Evolutionary conservation across 331 rosid species (phyloP).

Genomic region (Phaseolus coccineus): DNA sequence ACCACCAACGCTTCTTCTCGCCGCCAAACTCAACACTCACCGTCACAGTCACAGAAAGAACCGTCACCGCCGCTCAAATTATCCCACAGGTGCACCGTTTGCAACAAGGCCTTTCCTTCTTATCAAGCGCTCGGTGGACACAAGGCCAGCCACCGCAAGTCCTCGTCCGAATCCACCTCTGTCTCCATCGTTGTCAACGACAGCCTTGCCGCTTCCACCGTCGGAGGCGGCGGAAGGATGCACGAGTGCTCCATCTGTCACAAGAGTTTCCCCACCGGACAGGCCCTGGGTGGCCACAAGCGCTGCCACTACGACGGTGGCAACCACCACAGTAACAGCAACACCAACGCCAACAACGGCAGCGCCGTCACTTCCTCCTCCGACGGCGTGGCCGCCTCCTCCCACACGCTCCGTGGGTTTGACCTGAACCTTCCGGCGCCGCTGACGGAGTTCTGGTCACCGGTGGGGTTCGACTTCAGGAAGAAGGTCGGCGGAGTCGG

Average conservation of each 20-base stretch:
- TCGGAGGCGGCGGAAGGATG: constrained; percentile 42
- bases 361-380: constrained; percentile 49
- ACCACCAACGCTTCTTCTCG: not conserved
- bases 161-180: constrained; percentile 34
- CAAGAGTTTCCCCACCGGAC: constrained; percentile 85
- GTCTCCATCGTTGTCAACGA: not conserved
- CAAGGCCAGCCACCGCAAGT: constrained; percentile 93
- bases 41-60: not conserved
- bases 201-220: not conserved
- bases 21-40: not conserved
- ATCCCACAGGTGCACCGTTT: constrained; percentile 69
- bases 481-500: constrained; percentile 22
- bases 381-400: constrained; percentile 54
- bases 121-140: constrained; percentile 98
- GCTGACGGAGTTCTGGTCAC: constrained; percentile 61
- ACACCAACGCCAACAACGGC: constrained; percentile 36
- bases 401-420: constrained; percentile 61
- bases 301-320: constrained; percentile 96
- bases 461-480: constrained; percentile 18
- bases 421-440: constrained; percentile 90
- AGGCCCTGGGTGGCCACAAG: constrained; percentile 95
- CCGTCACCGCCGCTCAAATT: constrained; percentile 48
- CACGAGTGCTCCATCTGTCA: constrained; percentile 93
- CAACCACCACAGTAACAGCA: constrained; percentile 36
- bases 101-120: constrained; percentile 75